These are phyloP conservation scores for Achaetomium macrosporum DNA, from an alignment of 2,329 filamentous ascomycete genomes.

Conservation along the genomic window DNA sequence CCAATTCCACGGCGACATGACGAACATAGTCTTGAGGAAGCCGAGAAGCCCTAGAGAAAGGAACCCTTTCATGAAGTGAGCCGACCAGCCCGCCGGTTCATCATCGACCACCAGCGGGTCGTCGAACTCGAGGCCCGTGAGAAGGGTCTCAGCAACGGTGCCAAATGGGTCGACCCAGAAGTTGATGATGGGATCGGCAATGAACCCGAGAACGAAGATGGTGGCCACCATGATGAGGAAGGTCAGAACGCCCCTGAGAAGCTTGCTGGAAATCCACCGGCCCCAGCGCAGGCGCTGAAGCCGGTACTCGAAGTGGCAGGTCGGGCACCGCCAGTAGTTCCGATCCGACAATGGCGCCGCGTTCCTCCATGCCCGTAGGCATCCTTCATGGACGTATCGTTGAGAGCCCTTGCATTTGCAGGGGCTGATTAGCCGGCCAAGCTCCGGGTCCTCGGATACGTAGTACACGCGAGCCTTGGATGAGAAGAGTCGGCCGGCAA, in stretches of 20 bases:
- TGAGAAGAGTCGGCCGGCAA: slow-evolving; percentile 31
- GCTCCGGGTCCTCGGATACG: slow-evolving; percentile 64
- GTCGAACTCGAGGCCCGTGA: slow-evolving; percentile 35
- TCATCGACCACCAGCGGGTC: slow-evolving; percentile 37
- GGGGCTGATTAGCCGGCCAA: slow-evolving; percentile 76
- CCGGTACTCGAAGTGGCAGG: slow-evolving; percentile 77
- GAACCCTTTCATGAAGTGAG: slow-evolving; percentile 85
- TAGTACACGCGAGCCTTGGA: slow-evolving; percentile 44
- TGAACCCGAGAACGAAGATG: slow-evolving; percentile 79
- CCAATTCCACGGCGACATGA: slow-evolving; percentile 70
- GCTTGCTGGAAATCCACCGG: slow-evolving; percentile 59
- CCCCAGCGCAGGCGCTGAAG: slow-evolving; percentile 73
- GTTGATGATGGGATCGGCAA: slow-evolving; percentile 89
- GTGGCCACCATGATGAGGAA: slow-evolving; percentile 62
- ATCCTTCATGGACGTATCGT: slow-evolving; percentile 90
- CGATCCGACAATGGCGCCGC: slow-evolving; percentile 58
- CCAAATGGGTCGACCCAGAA: slow-evolving; percentile 76
- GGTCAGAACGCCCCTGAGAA: slow-evolving; percentile 66
- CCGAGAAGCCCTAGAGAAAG: slow-evolving; percentile 85
- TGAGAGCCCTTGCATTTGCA: slow-evolving; percentile 92
- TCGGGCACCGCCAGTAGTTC: slow-evolving; percentile 83
- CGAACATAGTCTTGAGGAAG: slow-evolving; percentile 72
- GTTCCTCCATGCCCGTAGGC: slow-evolving; percentile 75
- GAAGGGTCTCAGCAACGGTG: slow-evolving; percentile 49
- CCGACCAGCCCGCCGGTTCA: slow-evolving; percentile 59